Percentiles rank a stretch among this genome's conserved stretches.
phyloP scores from a whole-genome alignment of 495 filamentous ascomycete genomes.

The Trichoderma gamsii region DNA sequence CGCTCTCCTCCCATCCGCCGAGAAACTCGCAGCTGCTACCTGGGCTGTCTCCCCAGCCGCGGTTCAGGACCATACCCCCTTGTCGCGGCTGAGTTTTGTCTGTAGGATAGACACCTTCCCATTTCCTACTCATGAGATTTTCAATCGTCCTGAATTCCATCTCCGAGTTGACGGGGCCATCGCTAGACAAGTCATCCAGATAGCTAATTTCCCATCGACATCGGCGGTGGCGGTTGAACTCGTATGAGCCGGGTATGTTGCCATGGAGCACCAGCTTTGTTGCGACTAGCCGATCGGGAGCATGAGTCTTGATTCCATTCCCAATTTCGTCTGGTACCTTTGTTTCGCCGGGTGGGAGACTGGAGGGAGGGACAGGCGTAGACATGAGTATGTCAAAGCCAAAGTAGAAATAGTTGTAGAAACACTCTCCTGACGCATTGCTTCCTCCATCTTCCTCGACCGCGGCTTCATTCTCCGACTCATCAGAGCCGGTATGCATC shows the following conservation, averaged over 20 bases:
- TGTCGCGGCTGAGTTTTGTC: conserved; percentile 54
- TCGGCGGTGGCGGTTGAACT: conserved; percentile 89
- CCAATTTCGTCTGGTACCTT: conserved; percentile 18
- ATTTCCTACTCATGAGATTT: conserved; percentile 59
- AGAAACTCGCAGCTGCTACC: conserved; percentile 86
- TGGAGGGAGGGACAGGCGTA: conserved; percentile 57
- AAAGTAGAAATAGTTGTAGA: conserved; percentile 94
- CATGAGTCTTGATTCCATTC: conserved; percentile 26
- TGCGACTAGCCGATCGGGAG: conserved; percentile 62
- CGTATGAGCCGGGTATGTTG: conserved; percentile 92
- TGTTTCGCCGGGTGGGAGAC: conserved; percentile 52
- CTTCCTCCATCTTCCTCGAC: conserved; percentile 45
- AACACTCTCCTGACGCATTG: conserved; percentile 63
- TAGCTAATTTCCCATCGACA: conserved; percentile 79
- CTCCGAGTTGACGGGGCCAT: conserved; percentile 59
- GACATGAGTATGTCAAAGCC: conserved; percentile 94
- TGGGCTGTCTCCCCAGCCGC: conserved; percentile 86
- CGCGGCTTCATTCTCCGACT: conserved; percentile 56
- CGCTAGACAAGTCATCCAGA: conserved; percentile 27
- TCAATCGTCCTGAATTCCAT: conserved; percentile 67
- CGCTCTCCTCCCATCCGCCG: conserved; percentile 81
- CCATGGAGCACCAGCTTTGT: conserved; percentile 88
- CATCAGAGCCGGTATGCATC: conserved; percentile 67
- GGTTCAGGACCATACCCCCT: conserved; percentile 78
- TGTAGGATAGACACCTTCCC: conserved; percentile 55